A percentile compares a stretch with the other conserved stretches of the same genome.
phyloP scores from a whole-genome alignment of 2,329 filamentous ascomycete genomes.

The Colletotrichum endophyticum region DNA sequence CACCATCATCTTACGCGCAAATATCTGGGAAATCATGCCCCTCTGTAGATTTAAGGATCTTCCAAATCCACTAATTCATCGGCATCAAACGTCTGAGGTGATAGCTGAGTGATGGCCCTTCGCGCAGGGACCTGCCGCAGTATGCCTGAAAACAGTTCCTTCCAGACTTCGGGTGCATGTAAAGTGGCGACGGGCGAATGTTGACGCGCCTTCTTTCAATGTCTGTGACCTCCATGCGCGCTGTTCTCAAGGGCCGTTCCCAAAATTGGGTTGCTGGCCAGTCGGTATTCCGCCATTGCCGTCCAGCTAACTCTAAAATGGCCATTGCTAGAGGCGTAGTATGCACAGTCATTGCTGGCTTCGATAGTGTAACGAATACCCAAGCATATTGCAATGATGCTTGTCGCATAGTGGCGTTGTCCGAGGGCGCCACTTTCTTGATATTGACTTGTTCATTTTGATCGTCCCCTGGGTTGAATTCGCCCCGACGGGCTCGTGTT shows the following conservation, averaged over 20 bases:
- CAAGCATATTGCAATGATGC: neutral
- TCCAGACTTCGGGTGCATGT: neutral
- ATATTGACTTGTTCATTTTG: neutral
- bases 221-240: neutral
- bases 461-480: neutral
- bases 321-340: neutral
- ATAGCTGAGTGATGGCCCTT: neutral
- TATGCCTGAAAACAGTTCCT: neutral
- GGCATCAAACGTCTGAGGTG: neutral
- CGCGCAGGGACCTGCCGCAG: neutral
- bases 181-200: neutral
- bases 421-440: neutral
- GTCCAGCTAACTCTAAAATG: accelerated
- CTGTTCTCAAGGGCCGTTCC: neutral
- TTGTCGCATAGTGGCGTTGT: neutral
- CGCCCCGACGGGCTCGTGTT: neutral
- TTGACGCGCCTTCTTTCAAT: neutral
- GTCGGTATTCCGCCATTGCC: neutral
- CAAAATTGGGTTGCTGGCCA: neutral
- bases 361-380: neutral
- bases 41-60: neutral
- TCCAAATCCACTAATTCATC: neutral
- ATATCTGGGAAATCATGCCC: accelerated
- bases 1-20: neutral
- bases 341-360: neutral